Conservation (phyloP, 2,329 filamentous ascomycete genomes). For the Akanthomyces dipterigenus region DNA sequence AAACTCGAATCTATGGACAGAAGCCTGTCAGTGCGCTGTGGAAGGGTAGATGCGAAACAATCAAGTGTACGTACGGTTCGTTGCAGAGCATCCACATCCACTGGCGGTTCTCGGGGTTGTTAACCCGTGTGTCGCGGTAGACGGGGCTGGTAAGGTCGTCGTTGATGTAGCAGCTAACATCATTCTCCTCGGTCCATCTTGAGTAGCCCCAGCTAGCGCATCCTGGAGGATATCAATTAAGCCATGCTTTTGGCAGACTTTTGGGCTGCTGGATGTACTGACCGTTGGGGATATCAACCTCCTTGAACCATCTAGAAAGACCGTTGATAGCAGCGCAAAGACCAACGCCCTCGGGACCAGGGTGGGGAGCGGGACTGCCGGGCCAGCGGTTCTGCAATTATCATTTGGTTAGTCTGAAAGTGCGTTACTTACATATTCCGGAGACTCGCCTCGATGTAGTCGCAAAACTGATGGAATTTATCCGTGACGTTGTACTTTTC, state of each 20-base stretch:
- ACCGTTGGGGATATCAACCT: slow-evolving; percentile 40
- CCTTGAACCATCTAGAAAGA: slow-evolving; percentile 48
- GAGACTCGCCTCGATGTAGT: slow-evolving; percentile 22
- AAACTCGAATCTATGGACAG: not conserved
- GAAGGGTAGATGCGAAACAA: not conserved
- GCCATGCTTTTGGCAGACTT: not conserved
- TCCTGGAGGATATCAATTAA: slow-evolving; percentile 20
- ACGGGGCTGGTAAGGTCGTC: slow-evolving; percentile 42
- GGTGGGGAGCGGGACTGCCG: not conserved
- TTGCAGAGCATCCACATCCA: slow-evolving; percentile 34
- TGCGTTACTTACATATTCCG: not conserved
- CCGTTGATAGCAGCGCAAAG: slow-evolving; percentile 45
- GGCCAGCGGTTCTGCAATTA: slow-evolving; percentile 4
- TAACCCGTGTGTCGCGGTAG: slow-evolving; percentile 42
- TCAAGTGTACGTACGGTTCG: slow-evolving; percentile 24
- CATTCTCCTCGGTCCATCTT: slow-evolving; percentile 33
- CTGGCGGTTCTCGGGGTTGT: slow-evolving; percentile 42
- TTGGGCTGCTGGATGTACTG: slow-evolving; percentile 20
- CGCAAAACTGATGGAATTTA: slow-evolving; percentile 27
- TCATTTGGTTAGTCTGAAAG: not conserved
- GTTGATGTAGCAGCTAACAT: slow-evolving; percentile 45
- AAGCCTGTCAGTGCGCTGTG: not conserved
- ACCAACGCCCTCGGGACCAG: slow-evolving; percentile 40
- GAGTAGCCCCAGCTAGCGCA: slow-evolving; percentile 42
- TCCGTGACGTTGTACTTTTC: slow-evolving; percentile 26